These are phyloP conservation scores for Boletus pseudopeckii DNA, from an alignment of 768 basidiomycete species.

Conservation along the genomic window DNA sequence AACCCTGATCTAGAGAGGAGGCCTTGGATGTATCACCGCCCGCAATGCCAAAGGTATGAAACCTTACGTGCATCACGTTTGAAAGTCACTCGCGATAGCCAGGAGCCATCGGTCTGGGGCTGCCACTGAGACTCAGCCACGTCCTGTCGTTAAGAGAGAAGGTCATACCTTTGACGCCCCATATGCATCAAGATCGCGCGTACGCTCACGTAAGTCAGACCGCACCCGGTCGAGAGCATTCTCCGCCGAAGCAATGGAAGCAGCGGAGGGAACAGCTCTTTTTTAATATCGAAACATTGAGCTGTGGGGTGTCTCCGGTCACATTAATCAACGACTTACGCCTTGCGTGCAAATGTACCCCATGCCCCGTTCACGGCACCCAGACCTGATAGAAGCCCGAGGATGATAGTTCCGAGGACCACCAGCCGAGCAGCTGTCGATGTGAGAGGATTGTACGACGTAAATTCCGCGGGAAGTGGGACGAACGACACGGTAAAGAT, in stretches of 20 bases:
- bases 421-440: conserved; percentile 60
- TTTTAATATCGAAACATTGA: conserved; percentile 7
- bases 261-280: conserved; percentile 22
- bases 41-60: conserved; percentile 6
- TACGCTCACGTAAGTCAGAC: conserved; percentile 48
- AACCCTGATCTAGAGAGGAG: conserved; percentile 32
- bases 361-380: conserved; percentile 70
- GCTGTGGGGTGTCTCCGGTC: conserved; percentile 3
- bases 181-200: conserved; percentile 25
- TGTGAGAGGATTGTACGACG: conserved; percentile 40
- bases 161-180: conserved; percentile 24
- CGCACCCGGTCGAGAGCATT: conserved; percentile 56
- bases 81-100: conserved; percentile 29
- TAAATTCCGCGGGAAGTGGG: conserved; percentile 57
- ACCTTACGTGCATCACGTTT: conserved; percentile 32
- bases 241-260: conserved; percentile 49
- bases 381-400: conserved; percentile 79
- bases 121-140: conserved; percentile 13
- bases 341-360: conserved; percentile 31
- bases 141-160: neutral
- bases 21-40: neutral
- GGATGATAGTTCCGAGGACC: conserved; percentile 72
- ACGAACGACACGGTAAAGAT: conserved; percentile 62
- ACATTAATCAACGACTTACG: conserved; percentile 24
- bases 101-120: conserved; percentile 25